Evolutionary conservation across 768 basidiomycete species (phyloP).

Genomic region (Boletus rubescentipes): DNA sequence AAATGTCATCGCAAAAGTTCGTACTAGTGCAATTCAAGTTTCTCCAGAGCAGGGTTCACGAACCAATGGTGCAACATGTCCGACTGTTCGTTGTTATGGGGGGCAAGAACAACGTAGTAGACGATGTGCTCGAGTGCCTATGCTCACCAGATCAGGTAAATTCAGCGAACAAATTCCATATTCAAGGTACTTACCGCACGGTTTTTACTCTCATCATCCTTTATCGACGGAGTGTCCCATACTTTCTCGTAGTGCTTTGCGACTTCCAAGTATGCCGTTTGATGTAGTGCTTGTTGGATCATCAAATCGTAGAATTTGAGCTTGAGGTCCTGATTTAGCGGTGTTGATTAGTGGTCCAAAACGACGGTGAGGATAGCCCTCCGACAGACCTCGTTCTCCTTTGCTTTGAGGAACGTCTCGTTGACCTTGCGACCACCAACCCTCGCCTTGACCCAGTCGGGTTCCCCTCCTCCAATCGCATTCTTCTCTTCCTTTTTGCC

Average conservation of each 20-base stretch:
- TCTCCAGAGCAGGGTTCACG: constrained; percentile 72
- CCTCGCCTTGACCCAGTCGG: constrained; percentile 91
- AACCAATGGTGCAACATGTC: constrained; percentile 93
- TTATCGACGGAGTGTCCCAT: constrained; percentile 95
- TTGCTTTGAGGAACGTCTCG: constrained; percentile 86
- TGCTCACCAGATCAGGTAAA: constrained; percentile 3
- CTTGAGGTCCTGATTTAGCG: constrained; percentile 76
- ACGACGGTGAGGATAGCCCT: neutral
- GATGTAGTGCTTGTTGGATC: constrained; percentile 90
- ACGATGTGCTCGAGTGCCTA: constrained; percentile 94
- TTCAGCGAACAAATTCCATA: neutral
- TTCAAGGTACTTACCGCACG: constrained; percentile 49
- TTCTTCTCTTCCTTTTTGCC: constrained; percentile 54
- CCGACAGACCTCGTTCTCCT: constrained; percentile 76
- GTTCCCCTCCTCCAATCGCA: constrained; percentile 66
- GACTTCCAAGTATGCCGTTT: constrained; percentile 85
- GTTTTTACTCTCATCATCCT: constrained; percentile 75
- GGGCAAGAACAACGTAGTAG: constrained; percentile 90
- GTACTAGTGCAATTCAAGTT: constrained; percentile 85
- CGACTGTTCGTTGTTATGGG: constrained; percentile 95
- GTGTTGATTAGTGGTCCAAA: neutral
- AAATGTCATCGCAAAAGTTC: constrained; percentile 13
- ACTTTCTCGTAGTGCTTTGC: constrained; percentile 96
- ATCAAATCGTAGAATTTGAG: constrained; percentile 95
- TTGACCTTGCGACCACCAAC: constrained; percentile 94